phyloP scores from a whole-genome alignment of 768 basidiomycete species.

The Filobasidium wieringae region DNA sequence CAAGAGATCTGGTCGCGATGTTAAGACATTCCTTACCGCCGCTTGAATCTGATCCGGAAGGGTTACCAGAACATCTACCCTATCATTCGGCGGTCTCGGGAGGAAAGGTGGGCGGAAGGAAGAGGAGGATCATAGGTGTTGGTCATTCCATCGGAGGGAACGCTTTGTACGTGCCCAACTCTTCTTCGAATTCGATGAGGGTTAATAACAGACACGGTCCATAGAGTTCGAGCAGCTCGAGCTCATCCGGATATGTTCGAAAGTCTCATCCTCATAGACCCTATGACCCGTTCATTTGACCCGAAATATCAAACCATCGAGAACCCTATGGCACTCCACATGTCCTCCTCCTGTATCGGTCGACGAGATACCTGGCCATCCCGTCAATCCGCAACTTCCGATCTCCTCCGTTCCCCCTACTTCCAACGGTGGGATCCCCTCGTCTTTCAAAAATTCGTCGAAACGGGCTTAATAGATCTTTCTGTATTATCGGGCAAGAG shows the following conservation, averaged over 20 bases:
- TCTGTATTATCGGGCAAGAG: background rate
- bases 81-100: background rate
- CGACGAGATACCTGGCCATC: slow-evolving; percentile 6
- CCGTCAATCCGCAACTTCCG: background rate
- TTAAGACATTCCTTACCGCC: slow-evolving; percentile 1
- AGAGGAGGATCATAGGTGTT: slow-evolving; percentile 47
- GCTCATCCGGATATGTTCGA: slow-evolving; percentile 57
- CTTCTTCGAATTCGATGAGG: background rate
- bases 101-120: background rate
- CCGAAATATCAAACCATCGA: background rate
- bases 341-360: slow-evolving; percentile 8
- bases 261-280: slow-evolving; percentile 64
- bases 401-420: slow-evolving; percentile 19
- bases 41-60: background rate
- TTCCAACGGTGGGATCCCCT: slow-evolving; percentile 22
- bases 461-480: slow-evolving; percentile 18
- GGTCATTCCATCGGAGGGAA: slow-evolving; percentile 82
- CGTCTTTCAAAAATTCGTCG: slow-evolving; percentile 16
- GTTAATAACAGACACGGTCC: background rate
- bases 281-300: slow-evolving; percentile 47
- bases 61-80: background rate
- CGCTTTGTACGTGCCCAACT: slow-evolving; percentile 48
- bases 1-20: slow-evolving; percentile 48
- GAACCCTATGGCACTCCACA: background rate
- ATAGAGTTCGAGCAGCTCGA: slow-evolving; percentile 55